Evolutionary conservation across 441 rosid genomes (phyloP).

Genomic region (Populus hybrid): DNA sequence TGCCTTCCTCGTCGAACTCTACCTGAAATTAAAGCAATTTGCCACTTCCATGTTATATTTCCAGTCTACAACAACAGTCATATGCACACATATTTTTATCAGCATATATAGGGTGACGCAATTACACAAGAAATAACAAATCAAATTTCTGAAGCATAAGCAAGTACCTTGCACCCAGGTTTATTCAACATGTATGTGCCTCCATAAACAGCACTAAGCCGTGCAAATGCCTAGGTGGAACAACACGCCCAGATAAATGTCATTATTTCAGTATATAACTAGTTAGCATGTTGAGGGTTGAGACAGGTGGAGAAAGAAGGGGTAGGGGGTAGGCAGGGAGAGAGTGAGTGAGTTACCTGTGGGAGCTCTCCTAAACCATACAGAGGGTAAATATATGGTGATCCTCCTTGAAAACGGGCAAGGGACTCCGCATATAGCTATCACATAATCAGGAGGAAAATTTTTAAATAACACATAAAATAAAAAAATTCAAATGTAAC

Average conservation of each 20-base stretch:
- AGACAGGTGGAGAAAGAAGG: neutral
- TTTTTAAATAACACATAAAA: neutral
- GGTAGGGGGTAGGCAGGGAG: neutral
- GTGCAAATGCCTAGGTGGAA: constrained; percentile 70
- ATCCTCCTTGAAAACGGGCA: constrained; percentile 89
- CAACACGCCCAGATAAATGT: neutral
- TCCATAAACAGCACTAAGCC: constrained; percentile 92
- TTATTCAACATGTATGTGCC: constrained; percentile 92
- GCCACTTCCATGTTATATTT: neutral
- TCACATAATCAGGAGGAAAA: constrained; percentile 12
- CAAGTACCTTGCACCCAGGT: constrained; percentile 77
- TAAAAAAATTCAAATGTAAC: neutral
- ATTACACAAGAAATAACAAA: neutral
- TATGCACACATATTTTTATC: neutral
- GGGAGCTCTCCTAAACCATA: constrained; percentile 93
- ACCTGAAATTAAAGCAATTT: constrained; percentile 43
- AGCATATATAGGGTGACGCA: neutral
- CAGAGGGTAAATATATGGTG: constrained; percentile 87
- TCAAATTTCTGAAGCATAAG: constrained; percentile 2
- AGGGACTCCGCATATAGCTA: constrained; percentile 77
- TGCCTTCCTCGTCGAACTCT: constrained; percentile 71
- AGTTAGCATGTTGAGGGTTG: neutral
- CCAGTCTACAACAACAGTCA: neutral
- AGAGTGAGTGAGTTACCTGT: constrained; percentile 43
- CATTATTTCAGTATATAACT: neutral